Conservation (phyloP, 768 basidiomycete species). For the Tylopilus sp. region DNA sequence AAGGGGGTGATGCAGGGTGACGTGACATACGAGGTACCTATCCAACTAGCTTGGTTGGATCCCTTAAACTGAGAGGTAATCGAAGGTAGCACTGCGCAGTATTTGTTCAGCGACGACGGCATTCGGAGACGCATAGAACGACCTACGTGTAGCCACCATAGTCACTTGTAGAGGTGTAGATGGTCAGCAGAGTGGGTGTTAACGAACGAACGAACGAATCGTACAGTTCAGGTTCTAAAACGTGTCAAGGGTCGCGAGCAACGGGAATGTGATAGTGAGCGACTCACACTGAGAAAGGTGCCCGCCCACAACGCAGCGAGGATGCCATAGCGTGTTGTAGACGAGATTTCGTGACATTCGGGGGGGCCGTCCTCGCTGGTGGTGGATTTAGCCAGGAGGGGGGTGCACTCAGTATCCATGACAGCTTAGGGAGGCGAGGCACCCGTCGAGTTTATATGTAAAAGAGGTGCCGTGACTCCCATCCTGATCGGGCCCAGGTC, state of each 20-base stretch:
- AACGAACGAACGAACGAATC: no score
- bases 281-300: slow-evolving; percentile 61
- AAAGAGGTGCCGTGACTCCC: background rate
- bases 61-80: slow-evolving; percentile 25
- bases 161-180: slow-evolving; percentile 11
- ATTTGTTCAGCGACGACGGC: background rate
- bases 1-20: background rate
- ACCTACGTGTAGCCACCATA: slow-evolving; percentile 24
- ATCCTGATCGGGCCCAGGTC: background rate
- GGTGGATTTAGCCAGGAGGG: slow-evolving; percentile 18
- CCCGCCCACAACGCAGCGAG: slow-evolving; percentile 66
- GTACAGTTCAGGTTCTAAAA: slow-evolving; percentile 1
- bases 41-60: slow-evolving; percentile 29
- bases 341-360: slow-evolving; percentile 61
- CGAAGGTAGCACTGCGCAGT: slow-evolving; percentile 8
- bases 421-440: background rate
- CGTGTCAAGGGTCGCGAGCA: background rate
- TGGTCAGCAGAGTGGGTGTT: background rate
- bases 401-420: slow-evolving; percentile 8
- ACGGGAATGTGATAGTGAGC: background rate
- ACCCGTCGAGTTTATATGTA: background rate
- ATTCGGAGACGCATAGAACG: background rate
- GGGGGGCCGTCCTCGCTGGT: slow-evolving; percentile 1
- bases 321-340: slow-evolving; percentile 55
- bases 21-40: slow-evolving; percentile 23